Evolutionary conservation across 1,139 yeast genomes (phyloP).

Genomic region (Chernovozyma sophiae-reginae): DNA sequence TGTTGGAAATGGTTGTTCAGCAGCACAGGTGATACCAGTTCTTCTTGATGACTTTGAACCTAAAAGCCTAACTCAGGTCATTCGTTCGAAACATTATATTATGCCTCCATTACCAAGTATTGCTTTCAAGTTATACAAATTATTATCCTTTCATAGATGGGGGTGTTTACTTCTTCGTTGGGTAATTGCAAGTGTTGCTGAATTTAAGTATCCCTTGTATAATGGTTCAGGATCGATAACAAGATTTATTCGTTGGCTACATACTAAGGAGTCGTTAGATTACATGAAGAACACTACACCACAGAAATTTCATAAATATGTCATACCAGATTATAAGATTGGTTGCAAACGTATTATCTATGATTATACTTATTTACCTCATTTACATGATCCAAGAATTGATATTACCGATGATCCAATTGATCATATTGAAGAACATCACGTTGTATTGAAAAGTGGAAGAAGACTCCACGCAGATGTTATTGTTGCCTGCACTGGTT

Average conservation of each 20-base stretch:
- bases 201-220: constrained; percentile 33
- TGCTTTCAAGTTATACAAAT: constrained; percentile 19
- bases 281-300: constrained; percentile 36
- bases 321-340: constrained; percentile 37
- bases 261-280: constrained; percentile 14
- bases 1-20: constrained; percentile 45
- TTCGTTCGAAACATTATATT: constrained; percentile 36
- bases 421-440: constrained; percentile 24
- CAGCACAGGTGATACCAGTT: constrained; percentile 38
- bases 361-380: constrained; percentile 34
- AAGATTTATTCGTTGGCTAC: constrained; percentile 23
- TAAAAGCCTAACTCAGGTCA: constrained; percentile 28
- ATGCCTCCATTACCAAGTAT: constrained; percentile 35
- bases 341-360: constrained; percentile 43
- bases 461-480: constrained; percentile 31
- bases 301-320: constrained; percentile 25
- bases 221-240: constrained; percentile 28
- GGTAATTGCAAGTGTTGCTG: constrained; percentile 28
- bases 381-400: constrained; percentile 29
- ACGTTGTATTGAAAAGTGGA: constrained; percentile 29
- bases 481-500: constrained; percentile 45
- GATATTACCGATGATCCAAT: constrained; percentile 24
- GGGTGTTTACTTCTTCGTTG: constrained; percentile 27
- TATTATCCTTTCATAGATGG: constrained; percentile 22
- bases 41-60: constrained; percentile 27